These are phyloP conservation scores for Melaleuca quinquenervia DNA, from an alignment of 345 rosid species.

Conservation along the genomic window DNA sequence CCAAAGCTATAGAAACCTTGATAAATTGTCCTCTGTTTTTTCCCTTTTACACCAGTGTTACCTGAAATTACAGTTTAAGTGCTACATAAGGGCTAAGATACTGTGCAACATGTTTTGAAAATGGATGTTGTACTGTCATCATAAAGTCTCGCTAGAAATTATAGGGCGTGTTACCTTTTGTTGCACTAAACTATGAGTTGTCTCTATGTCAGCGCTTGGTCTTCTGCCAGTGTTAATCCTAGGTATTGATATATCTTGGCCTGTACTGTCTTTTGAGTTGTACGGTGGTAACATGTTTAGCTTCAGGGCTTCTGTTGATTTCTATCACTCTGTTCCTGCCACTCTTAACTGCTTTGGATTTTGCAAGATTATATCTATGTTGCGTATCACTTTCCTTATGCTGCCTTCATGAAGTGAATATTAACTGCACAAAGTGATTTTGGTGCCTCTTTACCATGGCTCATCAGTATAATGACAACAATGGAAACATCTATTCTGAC, in stretches of 20 bases:
- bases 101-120: neutral
- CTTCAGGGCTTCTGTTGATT: neutral
- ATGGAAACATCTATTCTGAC: conserved; percentile 87
- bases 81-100: neutral
- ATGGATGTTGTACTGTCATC: neutral
- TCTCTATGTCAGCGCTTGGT: neutral
- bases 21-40: neutral
- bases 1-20: neutral
- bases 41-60: neutral
- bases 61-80: neutral
- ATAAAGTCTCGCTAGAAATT: neutral
- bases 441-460: neutral
- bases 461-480: conserved; percentile 86
- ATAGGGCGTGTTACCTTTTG: neutral
- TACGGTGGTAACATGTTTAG: neutral
- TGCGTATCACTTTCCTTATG: neutral
- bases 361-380: neutral
- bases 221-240: neutral
- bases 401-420: neutral
- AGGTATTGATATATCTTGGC: neutral
- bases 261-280: neutral
- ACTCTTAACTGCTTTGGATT: neutral
- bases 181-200: neutral
- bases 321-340: neutral
- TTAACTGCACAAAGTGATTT: neutral